Percentiles rank a stretch among this genome's conserved stretches.
Evolutionary conservation across 2,329 filamentous ascomycete genomes (phyloP).

Genomic region (Colletotrichum tamarilloi): DNA sequence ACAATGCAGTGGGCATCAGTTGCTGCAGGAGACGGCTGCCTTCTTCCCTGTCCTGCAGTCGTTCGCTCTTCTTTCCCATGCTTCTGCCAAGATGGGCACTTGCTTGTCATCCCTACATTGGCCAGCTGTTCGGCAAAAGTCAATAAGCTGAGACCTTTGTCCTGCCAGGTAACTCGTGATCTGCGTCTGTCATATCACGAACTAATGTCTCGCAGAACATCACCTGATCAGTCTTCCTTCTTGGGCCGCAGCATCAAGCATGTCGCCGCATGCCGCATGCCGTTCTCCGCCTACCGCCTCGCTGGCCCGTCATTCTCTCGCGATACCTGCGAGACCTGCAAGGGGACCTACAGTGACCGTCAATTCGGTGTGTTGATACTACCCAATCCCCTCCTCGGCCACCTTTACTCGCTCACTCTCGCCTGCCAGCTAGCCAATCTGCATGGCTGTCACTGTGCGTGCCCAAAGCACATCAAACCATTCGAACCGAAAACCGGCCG

Average conservation of each 20-base stretch:
- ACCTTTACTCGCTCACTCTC: background rate
- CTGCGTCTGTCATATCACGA: conserved; percentile 16
- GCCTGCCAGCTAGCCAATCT: background rate
- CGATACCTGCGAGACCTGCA: conserved; percentile 6
- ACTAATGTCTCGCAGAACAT: conserved; percentile 9
- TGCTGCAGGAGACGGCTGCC: background rate
- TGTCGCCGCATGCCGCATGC: conserved; percentile 6
- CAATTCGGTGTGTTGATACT: conserved; percentile 10
- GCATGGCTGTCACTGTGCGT: background rate
- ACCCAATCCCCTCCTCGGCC: background rate
- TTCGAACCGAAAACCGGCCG: background rate
- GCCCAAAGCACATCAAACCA: conserved; percentile 3
- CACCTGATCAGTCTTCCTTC: conserved; percentile 29
- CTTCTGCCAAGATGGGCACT: background rate
- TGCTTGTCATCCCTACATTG: background rate
- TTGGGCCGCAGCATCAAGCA: conserved; percentile 21
- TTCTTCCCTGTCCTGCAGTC: background rate
- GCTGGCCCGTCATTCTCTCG: conserved; percentile 2
- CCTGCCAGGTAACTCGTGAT: background rate
- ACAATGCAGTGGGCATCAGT: background rate
- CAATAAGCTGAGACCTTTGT: conserved; percentile 4
- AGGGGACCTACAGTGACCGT: background rate
- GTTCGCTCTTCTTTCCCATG: background rate
- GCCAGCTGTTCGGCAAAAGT: background rate
- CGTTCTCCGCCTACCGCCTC: background rate